Evolutionary conservation across 495 filamentous ascomycete species (phyloP).

Genomic region (Penicillium paxilli): DNA sequence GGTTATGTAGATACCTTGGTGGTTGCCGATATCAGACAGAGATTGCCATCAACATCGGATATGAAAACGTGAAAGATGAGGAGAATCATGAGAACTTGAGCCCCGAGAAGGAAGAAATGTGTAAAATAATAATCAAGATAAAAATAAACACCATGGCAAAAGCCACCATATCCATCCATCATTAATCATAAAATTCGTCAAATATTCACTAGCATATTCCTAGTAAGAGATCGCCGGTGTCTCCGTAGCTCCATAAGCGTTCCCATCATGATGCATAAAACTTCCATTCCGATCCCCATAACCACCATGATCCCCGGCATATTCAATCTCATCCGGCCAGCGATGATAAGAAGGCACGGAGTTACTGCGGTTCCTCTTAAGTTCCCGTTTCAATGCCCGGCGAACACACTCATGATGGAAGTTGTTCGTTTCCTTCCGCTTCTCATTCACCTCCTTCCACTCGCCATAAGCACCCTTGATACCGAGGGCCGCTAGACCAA

Average conservation of each 20-base stretch:
- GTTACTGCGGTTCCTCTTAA: conserved; percentile 3
- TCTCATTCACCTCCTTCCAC: conserved; percentile 67
- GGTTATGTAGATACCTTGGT: background rate
- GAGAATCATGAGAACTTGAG: background rate
- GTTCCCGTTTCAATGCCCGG: conserved; percentile 12
- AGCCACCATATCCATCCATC: conserved; percentile 1
- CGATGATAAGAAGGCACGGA: conserved; percentile 9
- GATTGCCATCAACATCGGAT: too few relatives aligned
- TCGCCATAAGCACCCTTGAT: conserved; percentile 81
- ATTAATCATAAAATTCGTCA: conserved; percentile 7
- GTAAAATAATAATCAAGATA: background rate
- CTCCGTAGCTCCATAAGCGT: conserved; percentile 13
- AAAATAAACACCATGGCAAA: too few relatives aligned
- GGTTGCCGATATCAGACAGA: too few relatives aligned
- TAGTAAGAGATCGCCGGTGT: conserved; percentile 13
- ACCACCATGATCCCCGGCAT: conserved; percentile 5
- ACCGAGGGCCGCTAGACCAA: conserved; percentile 83
- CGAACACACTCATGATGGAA: conserved; percentile 44
- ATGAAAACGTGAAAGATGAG: background rate
- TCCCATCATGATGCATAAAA: conserved; percentile 13
- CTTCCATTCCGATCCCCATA: background rate
- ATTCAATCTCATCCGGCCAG: conserved; percentile 30
- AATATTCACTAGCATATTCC: background rate
- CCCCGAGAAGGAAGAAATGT: too few relatives aligned
- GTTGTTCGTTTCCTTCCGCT: conserved; percentile 53